Base-by-base conservation (phyloP, 1,139 yeast species). In the Schizosaccharomyces versatilis region DNA sequence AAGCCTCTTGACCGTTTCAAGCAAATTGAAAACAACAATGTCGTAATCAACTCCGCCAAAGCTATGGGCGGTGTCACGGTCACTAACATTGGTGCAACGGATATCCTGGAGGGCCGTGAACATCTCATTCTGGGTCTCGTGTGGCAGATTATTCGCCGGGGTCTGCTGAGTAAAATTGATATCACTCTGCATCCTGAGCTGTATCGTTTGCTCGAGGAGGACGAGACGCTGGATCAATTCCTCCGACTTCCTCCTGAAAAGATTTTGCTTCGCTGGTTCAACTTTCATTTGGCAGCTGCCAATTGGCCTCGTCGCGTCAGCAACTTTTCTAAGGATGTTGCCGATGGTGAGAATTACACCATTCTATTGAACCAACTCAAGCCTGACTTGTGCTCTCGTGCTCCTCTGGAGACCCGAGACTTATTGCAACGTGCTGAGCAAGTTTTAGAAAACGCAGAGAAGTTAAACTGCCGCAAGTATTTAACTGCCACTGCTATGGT, bases 131-230 rank as follows among this genome's bases (percentile, higher is more conserved):
- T 90, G 62, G 99, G 99, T 58, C 76, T 93, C 59, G 88, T 90
- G 63, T 90, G 99, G 99, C 99, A 90, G 72, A 83, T 93, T 63
- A 93, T 90, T 62, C 81, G 98, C 69, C 80, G 95, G 69, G 99
- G 98, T 52, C 73, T 90, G 65, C 78, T 90, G 63, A 77, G 93
- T 61, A 90, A 90, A 70, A 94, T 90, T 65, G 98, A 93, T 68
- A 90, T 90, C 67, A 88, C 90, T 68, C 73, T 81, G 60, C 99
- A 90, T 65, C 99, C 99, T 3, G 99, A 90, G 69, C 76, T 90
- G 66, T 90, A 93, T 71, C 82, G 99, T 63, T 72, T 90, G 59
- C 74, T 90, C 61, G 96, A 86, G 67, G 97, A 90, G 51, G 98
- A 90, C 67, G 99, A 90, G 70, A 90, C 97, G 48, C 74, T 90